A percentile compares a stretch with the other conserved stretches of the same genome.
Conservation (phyloP, 805 yeast genomes). For the Candida corydali region DNA sequence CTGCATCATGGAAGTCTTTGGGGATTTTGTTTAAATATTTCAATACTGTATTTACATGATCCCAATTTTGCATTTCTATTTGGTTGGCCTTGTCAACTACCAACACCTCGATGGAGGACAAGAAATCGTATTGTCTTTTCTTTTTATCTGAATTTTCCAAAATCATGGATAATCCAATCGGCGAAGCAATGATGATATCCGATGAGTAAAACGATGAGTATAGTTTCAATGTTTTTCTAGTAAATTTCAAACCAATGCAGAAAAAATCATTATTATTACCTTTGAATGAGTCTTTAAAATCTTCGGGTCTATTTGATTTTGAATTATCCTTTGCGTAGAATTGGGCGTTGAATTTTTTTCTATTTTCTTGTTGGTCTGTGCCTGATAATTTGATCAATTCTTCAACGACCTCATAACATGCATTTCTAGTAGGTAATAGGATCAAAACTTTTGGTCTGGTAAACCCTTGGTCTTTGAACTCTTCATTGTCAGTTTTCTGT, state of each 20-base stretch:
- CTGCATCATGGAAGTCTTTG: slow-evolving; percentile 70
- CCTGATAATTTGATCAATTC: slow-evolving; percentile 60
- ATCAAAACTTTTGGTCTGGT: slow-evolving; percentile 87
- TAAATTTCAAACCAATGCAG: slow-evolving; percentile 84
- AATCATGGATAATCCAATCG: slow-evolving; percentile 76
- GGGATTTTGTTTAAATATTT: slow-evolving; percentile 76
- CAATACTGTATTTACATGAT: slow-evolving; percentile 64
- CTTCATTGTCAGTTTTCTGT: slow-evolving; percentile 45
- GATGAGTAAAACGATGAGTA: slow-evolving; percentile 81
- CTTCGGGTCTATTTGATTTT: slow-evolving; percentile 67
- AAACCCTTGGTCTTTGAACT: slow-evolving; percentile 88
- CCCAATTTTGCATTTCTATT: slow-evolving; percentile 90
- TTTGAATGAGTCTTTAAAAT: slow-evolving; percentile 71
- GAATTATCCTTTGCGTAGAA: slow-evolving; percentile 52
- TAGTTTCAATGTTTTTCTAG: slow-evolving; percentile 80
- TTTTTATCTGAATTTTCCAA: slow-evolving; percentile 56
- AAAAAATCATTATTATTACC: slow-evolving; percentile 93
- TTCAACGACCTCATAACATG: slow-evolving; percentile 66
- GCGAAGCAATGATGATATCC: slow-evolving; percentile 87
- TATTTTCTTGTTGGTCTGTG: slow-evolving; percentile 74
- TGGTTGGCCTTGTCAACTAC: slow-evolving; percentile 82
- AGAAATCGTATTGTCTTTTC: slow-evolving; percentile 71
- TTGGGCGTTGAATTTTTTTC: slow-evolving; percentile 66
- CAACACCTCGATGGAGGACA: slow-evolving; percentile 82
- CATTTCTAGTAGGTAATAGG: slow-evolving; percentile 77